Evolutionary conservation across 2,329 filamentous ascomycete genomes (phyloP).

Genomic region (Penicillium sp.): DNA sequence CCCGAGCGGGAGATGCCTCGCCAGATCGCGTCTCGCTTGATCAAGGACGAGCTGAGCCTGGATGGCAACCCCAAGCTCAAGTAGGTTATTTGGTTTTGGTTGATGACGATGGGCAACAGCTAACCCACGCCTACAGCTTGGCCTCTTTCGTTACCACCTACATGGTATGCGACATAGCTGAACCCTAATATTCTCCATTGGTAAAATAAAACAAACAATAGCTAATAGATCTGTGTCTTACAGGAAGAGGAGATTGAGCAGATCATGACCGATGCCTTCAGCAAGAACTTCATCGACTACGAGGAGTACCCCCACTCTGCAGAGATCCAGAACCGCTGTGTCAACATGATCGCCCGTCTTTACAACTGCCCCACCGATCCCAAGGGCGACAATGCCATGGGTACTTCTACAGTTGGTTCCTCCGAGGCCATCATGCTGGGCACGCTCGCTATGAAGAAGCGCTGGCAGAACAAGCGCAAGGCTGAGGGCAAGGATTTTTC

Average conservation of each 20-base stretch:
- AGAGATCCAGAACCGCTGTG: conserved; percentile 88
- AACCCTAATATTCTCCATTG: neutral
- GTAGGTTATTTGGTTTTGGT: conserved; percentile 25
- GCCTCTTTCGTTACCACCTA: conserved; percentile 95
- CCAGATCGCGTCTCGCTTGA: conserved; percentile 93
- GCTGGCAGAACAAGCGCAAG: conserved; percentile 83
- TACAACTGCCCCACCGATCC: conserved; percentile 71
- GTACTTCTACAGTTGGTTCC: conserved; percentile 84
- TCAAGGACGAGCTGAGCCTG: conserved; percentile 88
- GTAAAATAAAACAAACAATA: neutral
- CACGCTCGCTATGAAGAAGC: conserved; percentile 85
- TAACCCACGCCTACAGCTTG: conserved; percentile 54
- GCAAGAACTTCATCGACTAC: conserved; percentile 94
- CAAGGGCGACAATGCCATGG: conserved; percentile 66
- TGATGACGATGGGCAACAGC: neutral
- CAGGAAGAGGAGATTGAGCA: conserved; percentile 93
- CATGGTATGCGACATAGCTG: conserved; percentile 63
- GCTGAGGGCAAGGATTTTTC: conserved; percentile 79
- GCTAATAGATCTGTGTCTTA: neutral
- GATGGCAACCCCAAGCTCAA: conserved; percentile 86
- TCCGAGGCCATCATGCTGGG: conserved; percentile 65
- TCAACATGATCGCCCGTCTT: conserved; percentile 84
- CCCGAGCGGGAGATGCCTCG: conserved; percentile 87
- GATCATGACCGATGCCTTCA: conserved; percentile 88
- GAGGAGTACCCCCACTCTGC: conserved; percentile 80